phyloP scores from a whole-genome alignment of 1,139 yeast species.

The Wickerhamomyces sp. region DNA sequence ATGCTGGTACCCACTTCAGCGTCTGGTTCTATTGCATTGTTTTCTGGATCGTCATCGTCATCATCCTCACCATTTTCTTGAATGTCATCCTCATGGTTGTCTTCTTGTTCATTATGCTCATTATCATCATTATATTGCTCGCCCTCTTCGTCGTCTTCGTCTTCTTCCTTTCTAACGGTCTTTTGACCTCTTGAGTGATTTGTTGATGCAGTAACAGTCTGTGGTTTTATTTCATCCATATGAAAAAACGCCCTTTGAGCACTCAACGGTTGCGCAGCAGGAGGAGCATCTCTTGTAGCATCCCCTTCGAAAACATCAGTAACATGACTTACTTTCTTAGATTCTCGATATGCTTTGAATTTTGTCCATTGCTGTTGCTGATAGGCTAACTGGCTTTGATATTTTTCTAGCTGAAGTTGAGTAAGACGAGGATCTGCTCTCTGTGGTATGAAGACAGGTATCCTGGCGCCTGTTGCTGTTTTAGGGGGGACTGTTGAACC shows the following conservation, averaged over 20 bases:
- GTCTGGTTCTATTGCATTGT: conserved; percentile 31
- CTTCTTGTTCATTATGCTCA: not conserved
- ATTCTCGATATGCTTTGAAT: conserved; percentile 19
- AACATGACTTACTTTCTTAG: conserved; percentile 21
- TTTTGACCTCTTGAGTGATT: conserved; percentile 3
- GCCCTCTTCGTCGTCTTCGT: conserved; percentile 9
- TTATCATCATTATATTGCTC: not conserved
- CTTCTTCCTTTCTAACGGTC: conserved; percentile 5
- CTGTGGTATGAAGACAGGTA: conserved; percentile 9
- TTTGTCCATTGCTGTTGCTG: conserved; percentile 23
- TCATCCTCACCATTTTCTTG: conserved; percentile 23
- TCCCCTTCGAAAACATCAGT: conserved; percentile 51
- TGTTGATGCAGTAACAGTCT: conserved; percentile 1
- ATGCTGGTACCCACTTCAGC: conserved; percentile 18
- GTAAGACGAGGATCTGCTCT: conserved; percentile 13
- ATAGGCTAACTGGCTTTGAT: conserved; percentile 20
- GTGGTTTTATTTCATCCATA: conserved; percentile 15
- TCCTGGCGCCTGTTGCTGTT: conserved; percentile 17
- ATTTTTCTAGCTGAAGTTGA: conserved; percentile 19
- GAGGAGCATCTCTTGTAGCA: conserved; percentile 44
- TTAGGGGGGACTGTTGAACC: conserved; percentile 11
- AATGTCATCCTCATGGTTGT: conserved; percentile 18
- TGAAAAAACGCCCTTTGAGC: conserved; percentile 46
- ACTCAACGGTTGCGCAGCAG: conserved; percentile 50
- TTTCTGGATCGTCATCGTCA: conserved; percentile 27